Evolutionary conservation across 208 protist species (phyloP), one percentile per base, ranked within the genome.

Genomic region (Zelonia costaricensis): DNA sequence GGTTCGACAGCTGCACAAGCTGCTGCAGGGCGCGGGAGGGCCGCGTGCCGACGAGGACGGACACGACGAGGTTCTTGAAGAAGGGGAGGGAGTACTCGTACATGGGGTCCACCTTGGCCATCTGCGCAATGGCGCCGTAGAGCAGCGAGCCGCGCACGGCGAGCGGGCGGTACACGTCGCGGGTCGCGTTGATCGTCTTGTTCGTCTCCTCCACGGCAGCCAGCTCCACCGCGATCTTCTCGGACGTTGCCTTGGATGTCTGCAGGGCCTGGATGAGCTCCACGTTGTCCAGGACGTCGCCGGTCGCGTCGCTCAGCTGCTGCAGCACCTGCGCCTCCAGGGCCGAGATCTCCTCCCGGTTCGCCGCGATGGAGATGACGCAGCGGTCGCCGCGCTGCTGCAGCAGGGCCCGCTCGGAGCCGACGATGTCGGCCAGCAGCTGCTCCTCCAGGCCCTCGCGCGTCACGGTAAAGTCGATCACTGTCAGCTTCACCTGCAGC

Each of bases 271-370:
- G 85, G 57, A 99, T 98, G 27, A 99, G 88, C 23, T 82, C 80
- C 20, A 97, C 83, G 77, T 98, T 97, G 66, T 98, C 95, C 23
- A 98, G 84, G 42, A 98, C 93, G 57, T 98, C 96, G 33, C 95
- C 97, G 35, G 87, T 86, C 10, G 94, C 92, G 46, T 89, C 84
- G 53, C 86, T 87, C 27, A 99, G 80, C 70, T 98, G 81, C 61
- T 80, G 74, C 52, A 99, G 81, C 53, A 98, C 97, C 66, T 94
- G 83, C 46, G 94, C 92, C 77, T 98, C 92, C 38, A 98, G 69
- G 27, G 90, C 93, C 28, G 88, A 80, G 23, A 98, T 86, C 79
- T 98, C 84, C 72, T 93, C 87, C 23, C 93, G 87, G 66, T 95
- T 95, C 25, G 90, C 85, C 2, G 95, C 91, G 70, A 99, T 98